These are phyloP conservation scores for Emericellopsis cladophorae DNA, from an alignment of 2,329 filamentous ascomycete species.

Conservation along the genomic window DNA sequence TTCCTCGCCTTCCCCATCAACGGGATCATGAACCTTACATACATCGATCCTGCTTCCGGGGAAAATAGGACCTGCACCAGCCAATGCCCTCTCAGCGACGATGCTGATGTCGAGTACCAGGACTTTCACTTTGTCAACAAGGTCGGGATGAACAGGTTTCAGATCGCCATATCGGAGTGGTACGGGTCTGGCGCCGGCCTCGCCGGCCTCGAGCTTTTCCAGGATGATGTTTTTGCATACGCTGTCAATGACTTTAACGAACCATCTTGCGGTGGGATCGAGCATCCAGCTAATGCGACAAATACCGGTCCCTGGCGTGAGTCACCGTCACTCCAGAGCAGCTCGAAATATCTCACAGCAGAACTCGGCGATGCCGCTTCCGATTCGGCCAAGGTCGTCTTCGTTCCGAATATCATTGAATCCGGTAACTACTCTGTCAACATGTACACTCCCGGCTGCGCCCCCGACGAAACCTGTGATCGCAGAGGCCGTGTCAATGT, in stretches of 20 bases:
- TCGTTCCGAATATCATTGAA: slow-evolving; percentile 72
- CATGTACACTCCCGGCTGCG: slow-evolving; percentile 85
- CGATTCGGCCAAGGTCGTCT: slow-evolving; percentile 57
- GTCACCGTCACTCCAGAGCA: slow-evolving; percentile 55
- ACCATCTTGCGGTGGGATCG: slow-evolving; percentile 58
- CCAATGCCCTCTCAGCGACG: slow-evolving; percentile 70
- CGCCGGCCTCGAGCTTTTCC: slow-evolving; percentile 74
- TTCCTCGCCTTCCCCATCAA: slow-evolving; percentile 76
- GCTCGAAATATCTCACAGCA: slow-evolving; percentile 65
- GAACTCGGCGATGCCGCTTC: slow-evolving; percentile 44
- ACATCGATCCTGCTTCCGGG: slow-evolving; percentile 62
- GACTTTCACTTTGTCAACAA: slow-evolving; percentile 85
- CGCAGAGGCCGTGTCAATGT: slow-evolving; percentile 73
- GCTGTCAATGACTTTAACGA: slow-evolving; percentile 84
- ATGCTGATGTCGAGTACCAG: slow-evolving; percentile 55
- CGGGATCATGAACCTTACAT: slow-evolving; percentile 94
- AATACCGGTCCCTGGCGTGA: slow-evolving; percentile 62
- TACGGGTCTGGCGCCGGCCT: slow-evolving; percentile 80
- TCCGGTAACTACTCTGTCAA: slow-evolving; percentile 87
- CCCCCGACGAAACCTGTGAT: slow-evolving; percentile 63
- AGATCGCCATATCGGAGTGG: slow-evolving; percentile 75
- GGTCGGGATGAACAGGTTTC: slow-evolving; percentile 80
- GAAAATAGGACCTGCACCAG: slow-evolving; percentile 62
- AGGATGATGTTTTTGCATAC: slow-evolving; percentile 75
- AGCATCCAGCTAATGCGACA: slow-evolving; percentile 51